Evolutionary conservation across 495 filamentous ascomycete genomes (phyloP), one percentile per base, ranked within the genome.

Genomic region (Podospora anserina): DNA sequence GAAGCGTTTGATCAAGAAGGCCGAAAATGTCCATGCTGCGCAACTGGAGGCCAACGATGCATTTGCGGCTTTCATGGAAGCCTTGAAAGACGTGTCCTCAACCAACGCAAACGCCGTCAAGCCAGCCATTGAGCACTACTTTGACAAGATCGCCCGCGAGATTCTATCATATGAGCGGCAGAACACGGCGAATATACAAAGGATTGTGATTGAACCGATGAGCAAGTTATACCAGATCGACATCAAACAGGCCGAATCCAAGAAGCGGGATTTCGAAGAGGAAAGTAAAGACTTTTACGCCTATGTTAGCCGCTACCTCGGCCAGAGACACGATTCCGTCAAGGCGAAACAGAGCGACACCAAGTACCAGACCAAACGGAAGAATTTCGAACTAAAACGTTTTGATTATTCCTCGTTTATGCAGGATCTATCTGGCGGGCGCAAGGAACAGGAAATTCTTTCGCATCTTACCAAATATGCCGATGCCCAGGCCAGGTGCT

Each of bases 341-440:
- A 99, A 99, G 79, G 92, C 96, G 76, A 98, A 99, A 84, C 97
- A 99, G 71, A 97, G 92, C 74, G 95, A 99, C 74, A 89, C 90
- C 23, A 99, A 99, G 72, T 99, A 99, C 77, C 94, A 99, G 77
- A 88, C 85, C 2, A 97, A 97, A 76, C 88, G 94, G 63, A 89
- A 90, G 53, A 96, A 92, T 68, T 99, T 97, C 71, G 95, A 99
- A 79, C 82, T 99, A 54, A 97, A 93, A 80, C 90, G 96, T 11
- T 99, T 99, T 68, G 95, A 99, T 79, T 99, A 99, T 78, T 97
- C 93, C 19, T 96, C 93, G 13, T 99, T 98, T 76, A 97, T 99
- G 93, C 94, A 97, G 69, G 95, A 99, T 81, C 84, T 99, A 13
- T 95, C 97, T 72, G 95, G 95, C 27, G 95, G 95, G 32, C 91